phyloP scores from a whole-genome alignment of 75 land plant species.

The Cupressus sempervirens region DNA sequence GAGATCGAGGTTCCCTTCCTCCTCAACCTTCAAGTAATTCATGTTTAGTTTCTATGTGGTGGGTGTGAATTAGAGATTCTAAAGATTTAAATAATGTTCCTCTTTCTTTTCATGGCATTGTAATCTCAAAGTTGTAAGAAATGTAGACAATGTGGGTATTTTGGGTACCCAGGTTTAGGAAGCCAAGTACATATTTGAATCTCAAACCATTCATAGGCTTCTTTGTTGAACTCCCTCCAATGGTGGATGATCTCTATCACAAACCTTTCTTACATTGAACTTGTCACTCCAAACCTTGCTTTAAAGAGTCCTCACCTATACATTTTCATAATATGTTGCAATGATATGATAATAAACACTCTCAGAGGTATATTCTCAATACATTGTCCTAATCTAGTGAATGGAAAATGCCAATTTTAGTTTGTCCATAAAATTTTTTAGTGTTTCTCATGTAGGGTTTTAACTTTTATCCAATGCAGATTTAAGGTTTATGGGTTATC shows the following conservation, averaged over 20 bases:
- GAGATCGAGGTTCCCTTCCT: constrained; percentile 78
- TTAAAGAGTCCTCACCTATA: constrained; percentile 12
- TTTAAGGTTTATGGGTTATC: too few species aligned
- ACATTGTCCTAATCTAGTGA: not conserved
- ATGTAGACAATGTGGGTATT: not conserved
- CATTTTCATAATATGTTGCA: constrained; percentile 25
- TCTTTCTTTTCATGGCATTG: not conserved
- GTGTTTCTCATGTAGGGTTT: too few species aligned
- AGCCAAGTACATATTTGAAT: constrained; percentile 46
- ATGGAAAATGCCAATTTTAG: not conserved
- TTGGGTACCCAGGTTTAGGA: constrained; percentile 27
- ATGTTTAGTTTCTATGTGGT: not conserved
- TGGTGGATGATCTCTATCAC: constrained; percentile 75
- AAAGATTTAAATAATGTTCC: not conserved
- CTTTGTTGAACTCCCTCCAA: constrained; percentile 40
- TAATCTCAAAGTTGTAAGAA: not conserved
- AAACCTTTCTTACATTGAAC: constrained; percentile 66
- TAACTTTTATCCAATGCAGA: too few species aligned
- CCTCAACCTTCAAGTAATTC: constrained; percentile 63
- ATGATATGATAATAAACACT: constrained; percentile 20
- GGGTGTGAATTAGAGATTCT: too few species aligned
- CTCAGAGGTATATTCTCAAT: constrained; percentile 15
- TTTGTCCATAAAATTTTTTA: not conserved
- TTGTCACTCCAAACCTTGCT: constrained; percentile 38
- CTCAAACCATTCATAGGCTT: constrained; percentile 54